Conservation (phyloP, 192 early-diverging fungal species). For the Dimargaris cristalligena region DNA sequence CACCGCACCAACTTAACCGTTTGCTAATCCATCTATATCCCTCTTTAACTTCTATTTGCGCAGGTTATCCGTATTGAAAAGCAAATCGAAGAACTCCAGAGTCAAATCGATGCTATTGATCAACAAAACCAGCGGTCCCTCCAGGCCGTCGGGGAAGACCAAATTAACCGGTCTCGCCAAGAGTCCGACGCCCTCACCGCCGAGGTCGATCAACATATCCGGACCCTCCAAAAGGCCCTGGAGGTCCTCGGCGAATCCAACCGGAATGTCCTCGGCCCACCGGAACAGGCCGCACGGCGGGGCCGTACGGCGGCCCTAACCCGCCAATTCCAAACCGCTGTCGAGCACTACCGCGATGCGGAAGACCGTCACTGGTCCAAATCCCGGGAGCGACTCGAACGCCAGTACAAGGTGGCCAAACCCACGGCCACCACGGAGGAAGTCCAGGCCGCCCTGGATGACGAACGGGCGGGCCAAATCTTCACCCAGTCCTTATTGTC, state of each 20-base stretch:
- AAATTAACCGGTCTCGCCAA: constrained; percentile 20
- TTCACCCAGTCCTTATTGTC: constrained; percentile 28
- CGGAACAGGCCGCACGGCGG: constrained; percentile 12
- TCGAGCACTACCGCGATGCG: constrained; percentile 21
- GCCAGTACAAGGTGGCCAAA: constrained; percentile 27
- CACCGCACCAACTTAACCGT: no score
- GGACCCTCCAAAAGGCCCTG: constrained; percentile 22
- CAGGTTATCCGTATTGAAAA: no score
- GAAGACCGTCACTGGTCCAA: constrained; percentile 25
- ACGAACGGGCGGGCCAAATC: constrained; percentile 27
- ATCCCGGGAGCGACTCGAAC: constrained; percentile 26
- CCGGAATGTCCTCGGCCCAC: constrained; percentile 20
- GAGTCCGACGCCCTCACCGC: constrained; percentile 25
- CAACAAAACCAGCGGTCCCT: constrained; percentile 27
- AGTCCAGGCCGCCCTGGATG: constrained; percentile 22
- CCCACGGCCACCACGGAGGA: constrained; percentile 26
- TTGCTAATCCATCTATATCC: no score
- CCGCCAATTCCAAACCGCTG: neutral
- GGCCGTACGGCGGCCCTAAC: constrained; percentile 1
- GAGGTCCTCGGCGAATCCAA: constrained; percentile 19
- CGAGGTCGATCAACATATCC: constrained; percentile 20
- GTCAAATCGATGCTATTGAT: constrained; percentile 21
- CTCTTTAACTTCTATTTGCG: no score
- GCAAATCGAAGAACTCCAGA: constrained; percentile 21
- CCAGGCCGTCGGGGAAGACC: constrained; percentile 21